These are phyloP conservation scores for Bauhinia variegata DNA, from an alignment of 306 rosid genomes.

Conservation along the genomic window DNA sequence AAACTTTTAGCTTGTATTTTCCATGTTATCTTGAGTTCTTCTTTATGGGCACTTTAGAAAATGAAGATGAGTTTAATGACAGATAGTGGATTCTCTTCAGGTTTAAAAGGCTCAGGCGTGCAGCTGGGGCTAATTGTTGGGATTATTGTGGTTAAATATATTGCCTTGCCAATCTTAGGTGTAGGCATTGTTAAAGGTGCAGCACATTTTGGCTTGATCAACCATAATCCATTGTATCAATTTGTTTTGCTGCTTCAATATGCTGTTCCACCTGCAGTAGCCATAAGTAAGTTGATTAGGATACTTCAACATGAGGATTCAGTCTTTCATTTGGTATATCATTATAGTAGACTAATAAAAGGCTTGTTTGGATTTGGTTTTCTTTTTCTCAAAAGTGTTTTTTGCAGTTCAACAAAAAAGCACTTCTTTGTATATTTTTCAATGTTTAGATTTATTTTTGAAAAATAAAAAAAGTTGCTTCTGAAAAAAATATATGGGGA, in stretches of 20 bases:
- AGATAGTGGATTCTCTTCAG: not conserved
- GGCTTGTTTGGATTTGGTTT: too few species aligned
- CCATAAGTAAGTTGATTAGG: not conserved
- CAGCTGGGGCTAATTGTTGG: not conserved
- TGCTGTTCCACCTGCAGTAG: constrained; percentile 12
- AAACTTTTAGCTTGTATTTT: not conserved
- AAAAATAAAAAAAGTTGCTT: too few species aligned
- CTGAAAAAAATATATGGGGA: too few species aligned
- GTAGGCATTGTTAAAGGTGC: constrained; percentile 8
- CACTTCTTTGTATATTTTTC: too few species aligned
- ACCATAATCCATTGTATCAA: constrained; percentile 6
- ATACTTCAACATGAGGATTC: too few species aligned
- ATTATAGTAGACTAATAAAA: too few species aligned
- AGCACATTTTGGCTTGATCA: constrained; percentile 5
- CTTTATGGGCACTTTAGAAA: too few species aligned
- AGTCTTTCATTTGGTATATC: too few species aligned
- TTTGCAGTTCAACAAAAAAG: too few species aligned
- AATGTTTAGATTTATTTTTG: too few species aligned
- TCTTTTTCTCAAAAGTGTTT: too few species aligned
- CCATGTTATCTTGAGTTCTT: not conserved
- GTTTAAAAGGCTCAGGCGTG: not conserved
- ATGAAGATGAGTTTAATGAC: not conserved
- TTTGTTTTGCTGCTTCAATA: constrained; percentile 11
- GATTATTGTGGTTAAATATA: not conserved
- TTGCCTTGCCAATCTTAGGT: constrained; percentile 8